phyloP scores from a whole-genome alignment of 1,284 basidiomycete genomes.

The Psilocybe mexicana region DNA sequence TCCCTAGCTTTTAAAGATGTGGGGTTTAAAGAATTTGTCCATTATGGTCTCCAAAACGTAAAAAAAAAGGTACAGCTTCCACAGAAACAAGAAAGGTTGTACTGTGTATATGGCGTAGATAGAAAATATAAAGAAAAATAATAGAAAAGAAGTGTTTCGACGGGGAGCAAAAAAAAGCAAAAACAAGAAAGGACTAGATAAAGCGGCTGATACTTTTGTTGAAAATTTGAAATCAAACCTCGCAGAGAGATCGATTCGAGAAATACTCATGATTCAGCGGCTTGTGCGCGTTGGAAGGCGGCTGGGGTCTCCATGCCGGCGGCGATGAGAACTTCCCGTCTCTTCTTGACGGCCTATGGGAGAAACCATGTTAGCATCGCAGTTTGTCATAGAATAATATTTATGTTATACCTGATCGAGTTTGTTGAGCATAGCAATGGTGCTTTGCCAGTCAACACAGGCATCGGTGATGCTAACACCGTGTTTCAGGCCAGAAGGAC shows the following conservation, averaged over 20 bases:
- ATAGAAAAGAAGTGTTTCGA: neutral
- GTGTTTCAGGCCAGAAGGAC: slow-evolving; percentile 69
- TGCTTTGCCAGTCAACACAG: slow-evolving; percentile 91
- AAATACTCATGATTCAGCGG: slow-evolving; percentile 8
- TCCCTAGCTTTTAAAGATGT: no score
- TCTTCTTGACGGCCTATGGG: slow-evolving; percentile 31
- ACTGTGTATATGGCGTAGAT: neutral
- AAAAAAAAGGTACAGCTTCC: neutral
- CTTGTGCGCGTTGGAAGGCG: slow-evolving; percentile 31
- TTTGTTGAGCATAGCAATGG: slow-evolving; percentile 73
- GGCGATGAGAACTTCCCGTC: slow-evolving; percentile 34
- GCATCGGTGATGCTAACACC: slow-evolving; percentile 92
- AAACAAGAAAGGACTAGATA: neutral
- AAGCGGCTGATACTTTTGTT: neutral
- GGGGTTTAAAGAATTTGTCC: neutral
- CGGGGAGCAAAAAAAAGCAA: neutral
- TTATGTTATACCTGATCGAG: slow-evolving; percentile 57
- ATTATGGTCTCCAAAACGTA: neutral
- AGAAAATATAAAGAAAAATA: neutral
- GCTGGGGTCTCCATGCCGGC: slow-evolving; percentile 34
- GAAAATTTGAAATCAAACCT: neutral
- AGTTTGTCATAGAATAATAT: slow-evolving; percentile 1
- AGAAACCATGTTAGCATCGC: neutral
- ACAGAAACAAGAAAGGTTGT: neutral
- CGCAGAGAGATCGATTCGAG: slow-evolving; percentile 1